A percentile compares a stretch with the other conserved stretches of the same genome.
phyloP scores from a whole-genome alignment of 129 eudicot genomes.

The Flaveria trinervia region DNA sequence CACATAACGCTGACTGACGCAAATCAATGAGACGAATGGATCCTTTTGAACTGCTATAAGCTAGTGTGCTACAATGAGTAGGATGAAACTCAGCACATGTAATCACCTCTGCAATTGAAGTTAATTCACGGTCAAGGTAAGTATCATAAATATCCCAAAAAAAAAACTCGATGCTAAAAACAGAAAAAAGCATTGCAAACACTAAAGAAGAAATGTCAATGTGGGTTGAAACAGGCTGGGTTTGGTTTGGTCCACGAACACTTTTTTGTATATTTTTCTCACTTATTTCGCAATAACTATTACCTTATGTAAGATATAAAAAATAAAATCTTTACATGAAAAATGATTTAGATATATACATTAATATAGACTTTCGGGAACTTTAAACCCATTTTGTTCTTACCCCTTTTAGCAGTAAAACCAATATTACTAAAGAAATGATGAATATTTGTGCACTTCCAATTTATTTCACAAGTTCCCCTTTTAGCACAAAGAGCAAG shows the following conservation, averaged over 20 bases:
- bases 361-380: background rate
- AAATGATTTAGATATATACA: background rate
- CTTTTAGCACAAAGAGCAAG: too few species aligned
- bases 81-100: slow-evolving; percentile 99
- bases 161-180: background rate
- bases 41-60: slow-evolving; percentile 98
- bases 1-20: slow-evolving; percentile 97
- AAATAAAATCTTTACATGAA: background rate
- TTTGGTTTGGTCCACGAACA: background rate
- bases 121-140: slow-evolving; percentile 15
- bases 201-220: background rate
- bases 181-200: background rate
- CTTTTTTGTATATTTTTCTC: background rate
- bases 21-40: slow-evolving; percentile 95
- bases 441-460: too few species aligned
- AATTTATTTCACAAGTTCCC: too few species aligned
- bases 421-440: background rate
- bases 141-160: slow-evolving; percentile 5
- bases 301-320: background rate
- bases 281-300: background rate
- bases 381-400: background rate
- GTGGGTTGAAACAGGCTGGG: background rate
- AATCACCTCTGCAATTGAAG: slow-evolving; percentile 80
- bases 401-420: background rate
- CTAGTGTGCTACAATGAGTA: slow-evolving; percentile 85